Evolutionary conservation across 2,329 filamentous ascomycete species (phyloP).

Genomic region (Penicillium sp.): DNA sequence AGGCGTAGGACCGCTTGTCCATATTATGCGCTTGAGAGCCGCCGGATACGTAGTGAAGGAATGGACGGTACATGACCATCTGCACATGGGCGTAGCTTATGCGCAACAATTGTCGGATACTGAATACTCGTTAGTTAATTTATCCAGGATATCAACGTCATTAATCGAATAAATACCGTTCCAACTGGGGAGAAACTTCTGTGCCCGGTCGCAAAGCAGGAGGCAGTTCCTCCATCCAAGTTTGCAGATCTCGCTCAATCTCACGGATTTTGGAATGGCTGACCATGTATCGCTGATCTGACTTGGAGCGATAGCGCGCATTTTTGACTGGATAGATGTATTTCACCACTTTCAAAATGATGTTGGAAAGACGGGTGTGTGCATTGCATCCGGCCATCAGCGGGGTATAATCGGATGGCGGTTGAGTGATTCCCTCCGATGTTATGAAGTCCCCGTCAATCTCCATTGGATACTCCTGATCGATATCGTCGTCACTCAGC

Average conservation of each 20-base stretch:
- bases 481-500: slow-evolving; percentile 52
- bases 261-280: slow-evolving; percentile 64
- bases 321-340: slow-evolving; percentile 64
- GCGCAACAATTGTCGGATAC: slow-evolving; percentile 58
- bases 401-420: slow-evolving; percentile 56
- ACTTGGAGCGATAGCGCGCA: slow-evolving; percentile 43
- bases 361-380: slow-evolving; percentile 57
- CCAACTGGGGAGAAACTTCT: slow-evolving; percentile 70
- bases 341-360: slow-evolving; percentile 61
- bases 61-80: slow-evolving; percentile 64
- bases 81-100: slow-evolving; percentile 65
- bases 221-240: slow-evolving; percentile 68
- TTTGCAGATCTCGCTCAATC: slow-evolving; percentile 62
- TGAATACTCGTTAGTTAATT: slow-evolving; percentile 6
- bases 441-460: slow-evolving; percentile 51
- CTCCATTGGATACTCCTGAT: slow-evolving; percentile 49
- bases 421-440: slow-evolving; percentile 48
- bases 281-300: slow-evolving; percentile 58
- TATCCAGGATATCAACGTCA: not conserved
- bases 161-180: slow-evolving; percentile 59
- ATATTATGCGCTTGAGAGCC: slow-evolving; percentile 51
- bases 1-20: slow-evolving; percentile 64
- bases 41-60: slow-evolving; percentile 62
- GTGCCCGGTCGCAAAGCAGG: slow-evolving; percentile 74
- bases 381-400: slow-evolving; percentile 62